Base-by-base conservation (phyloP, 176 grass and related monocot genomes). In the Oryza rufipogon region DNA sequence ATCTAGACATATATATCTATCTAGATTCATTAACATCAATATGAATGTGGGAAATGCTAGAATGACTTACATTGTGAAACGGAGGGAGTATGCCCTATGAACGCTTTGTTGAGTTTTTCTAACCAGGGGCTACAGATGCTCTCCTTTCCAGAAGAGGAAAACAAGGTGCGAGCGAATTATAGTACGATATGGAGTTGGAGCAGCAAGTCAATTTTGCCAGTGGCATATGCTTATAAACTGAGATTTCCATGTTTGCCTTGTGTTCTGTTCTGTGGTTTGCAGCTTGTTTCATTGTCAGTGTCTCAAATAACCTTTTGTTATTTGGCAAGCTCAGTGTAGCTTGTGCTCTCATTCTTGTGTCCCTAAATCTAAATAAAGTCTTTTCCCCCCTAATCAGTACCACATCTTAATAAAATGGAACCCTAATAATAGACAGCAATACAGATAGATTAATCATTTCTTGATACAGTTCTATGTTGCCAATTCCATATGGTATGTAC, bases 61-160 rank as follows among this genome's bases (percentile, higher is more conserved):
- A 26, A 26, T 26, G 26, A 26, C 26, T 26, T 26, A 26, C 26
- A 26, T 26, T 26, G 26, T 26, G 26, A 26, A 26, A 26, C 26
- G 1, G 26, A 26, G 26, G 26, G 26, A 26, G 26, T 26, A 36
- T 54, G 22, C 3, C 82, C 73, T 73, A 61, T 54, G 42, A 46
- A 52, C 17, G 74, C 80, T 52, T 9, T 33, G 26, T 88, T 67
- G 72, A 78, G 85, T 80, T 73, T 19, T 63, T 19, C 47, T 2
- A 69, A 83, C 17, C 23, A 25, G 70, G 71, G 49, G n/a, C 36
- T 28, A 76, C 44, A 71, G 36, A 79, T 20, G 8, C 20, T 16
- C 44, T 52, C 7, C 61, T 46, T 33, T 15, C 63, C 38, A 14
- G 25, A 26, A 41, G 47, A 44, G 11, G 71, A 30, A 38, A 73